These are phyloP conservation scores for Hypomyces rosellus DNA, from an alignment of 2,329 filamentous ascomycete genomes.

Conservation along the genomic window DNA sequence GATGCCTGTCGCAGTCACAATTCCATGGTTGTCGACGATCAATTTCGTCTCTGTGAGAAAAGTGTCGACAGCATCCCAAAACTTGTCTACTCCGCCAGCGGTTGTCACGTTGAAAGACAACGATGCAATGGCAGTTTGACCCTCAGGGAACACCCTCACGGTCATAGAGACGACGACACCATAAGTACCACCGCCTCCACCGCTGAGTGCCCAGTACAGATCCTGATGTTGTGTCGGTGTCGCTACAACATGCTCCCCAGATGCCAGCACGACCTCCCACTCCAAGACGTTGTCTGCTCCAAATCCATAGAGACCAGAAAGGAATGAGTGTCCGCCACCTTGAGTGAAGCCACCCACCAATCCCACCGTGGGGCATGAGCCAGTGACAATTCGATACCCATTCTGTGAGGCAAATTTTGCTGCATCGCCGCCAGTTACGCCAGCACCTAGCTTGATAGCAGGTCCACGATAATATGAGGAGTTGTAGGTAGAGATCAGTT, in stretches of 20 bases:
- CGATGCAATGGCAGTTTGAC: conserved; percentile 31
- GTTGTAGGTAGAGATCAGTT: conserved; percentile 13
- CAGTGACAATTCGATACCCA: conserved; percentile 42
- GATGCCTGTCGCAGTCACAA: not conserved
- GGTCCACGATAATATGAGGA: conserved; percentile 30
- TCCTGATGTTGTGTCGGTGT: conserved; percentile 37
- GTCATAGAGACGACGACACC: conserved; percentile 48
- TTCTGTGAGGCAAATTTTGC: conserved; percentile 40
- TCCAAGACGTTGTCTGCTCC: conserved; percentile 43
- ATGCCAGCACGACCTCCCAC: conserved; percentile 38
- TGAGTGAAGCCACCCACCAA: conserved; percentile 42
- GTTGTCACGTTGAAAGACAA: conserved; percentile 30
- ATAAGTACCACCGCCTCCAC: conserved; percentile 47
- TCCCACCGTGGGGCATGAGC: conserved; percentile 38
- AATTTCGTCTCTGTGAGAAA: not conserved
- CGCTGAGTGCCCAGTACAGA: conserved; percentile 49
- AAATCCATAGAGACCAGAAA: conserved; percentile 38
- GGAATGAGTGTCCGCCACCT: conserved; percentile 40
- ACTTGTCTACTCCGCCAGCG: conserved; percentile 30
- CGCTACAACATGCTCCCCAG: conserved; percentile 36
- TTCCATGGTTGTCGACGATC: not conserved
- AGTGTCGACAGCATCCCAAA: conserved; percentile 40
- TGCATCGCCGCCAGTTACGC: conserved; percentile 44
- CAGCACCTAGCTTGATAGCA: conserved; percentile 47
- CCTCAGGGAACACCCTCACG: conserved; percentile 34